Evolutionary conservation across 164 flowering plant species (phyloP).

Genomic region (Macadamia tetraphylla): DNA sequence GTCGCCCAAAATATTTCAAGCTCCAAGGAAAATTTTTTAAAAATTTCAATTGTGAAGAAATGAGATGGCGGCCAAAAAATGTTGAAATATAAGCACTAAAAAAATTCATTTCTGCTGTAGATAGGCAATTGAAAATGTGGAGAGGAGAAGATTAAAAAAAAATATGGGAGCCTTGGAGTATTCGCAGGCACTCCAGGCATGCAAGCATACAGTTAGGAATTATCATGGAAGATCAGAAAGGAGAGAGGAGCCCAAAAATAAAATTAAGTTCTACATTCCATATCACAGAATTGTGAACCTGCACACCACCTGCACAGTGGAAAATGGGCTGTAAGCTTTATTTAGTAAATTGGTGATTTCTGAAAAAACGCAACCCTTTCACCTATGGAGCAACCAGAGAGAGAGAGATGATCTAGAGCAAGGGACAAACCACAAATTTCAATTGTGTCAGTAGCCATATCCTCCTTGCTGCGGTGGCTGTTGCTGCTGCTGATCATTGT

Average conservation of each 20-base stretch:
- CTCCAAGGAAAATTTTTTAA: too few species aligned
- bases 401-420: background rate
- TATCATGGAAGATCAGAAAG: background rate
- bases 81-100: too few species aligned
- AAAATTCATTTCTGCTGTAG: too few species aligned
- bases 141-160: background rate
- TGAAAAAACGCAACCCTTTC: conserved; percentile 2
- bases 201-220: background rate
- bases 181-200: background rate
- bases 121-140: too few species aligned
- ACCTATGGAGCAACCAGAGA: conserved; percentile 12
- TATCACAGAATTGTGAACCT: conserved; percentile 51
- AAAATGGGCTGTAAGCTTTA: conserved; percentile 52
- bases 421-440: conserved; percentile 28
- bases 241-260: background rate
- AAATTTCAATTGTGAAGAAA: too few species aligned
- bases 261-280: conserved; percentile 19
- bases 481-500: conserved; percentile 26
- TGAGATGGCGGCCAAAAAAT: too few species aligned
- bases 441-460: conserved; percentile 31
- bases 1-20: too few species aligned
- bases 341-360: conserved; percentile 15
- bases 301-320: conserved; percentile 74
- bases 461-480: conserved; percentile 15
- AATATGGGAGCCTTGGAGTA: too few species aligned